phyloP scores from a whole-genome alignment of 2,329 filamentous ascomycete genomes.

The Penicillium sp. region DNA sequence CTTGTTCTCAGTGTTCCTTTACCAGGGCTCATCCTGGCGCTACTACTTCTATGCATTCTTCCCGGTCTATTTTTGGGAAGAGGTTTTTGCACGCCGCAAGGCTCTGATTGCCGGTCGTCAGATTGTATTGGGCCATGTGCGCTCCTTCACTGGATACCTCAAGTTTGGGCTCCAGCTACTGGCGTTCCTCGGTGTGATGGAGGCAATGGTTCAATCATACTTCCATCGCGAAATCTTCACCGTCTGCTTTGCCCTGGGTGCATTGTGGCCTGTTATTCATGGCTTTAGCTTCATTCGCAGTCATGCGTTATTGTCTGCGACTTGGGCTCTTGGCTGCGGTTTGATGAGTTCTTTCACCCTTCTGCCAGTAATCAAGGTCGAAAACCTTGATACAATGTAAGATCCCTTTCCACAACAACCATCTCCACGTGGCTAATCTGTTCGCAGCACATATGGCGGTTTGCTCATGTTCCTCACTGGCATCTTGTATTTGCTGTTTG shows the following conservation, averaged over 20 bases:
- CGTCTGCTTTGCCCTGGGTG: conserved; percentile 69
- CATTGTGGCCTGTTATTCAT: conserved; percentile 74
- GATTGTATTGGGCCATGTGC: conserved; percentile 67
- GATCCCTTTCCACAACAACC: conserved; percentile 28
- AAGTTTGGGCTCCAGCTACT: conserved; percentile 63
- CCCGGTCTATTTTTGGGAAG: conserved; percentile 94
- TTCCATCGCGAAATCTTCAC: conserved; percentile 88
- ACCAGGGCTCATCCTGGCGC: conserved; percentile 73
- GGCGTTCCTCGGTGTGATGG: conserved; percentile 70
- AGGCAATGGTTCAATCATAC: conserved; percentile 84
- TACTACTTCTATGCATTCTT: conserved; percentile 95
- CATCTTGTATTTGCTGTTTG: conserved; percentile 73
- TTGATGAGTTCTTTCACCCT: conserved; percentile 90
- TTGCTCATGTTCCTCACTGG: conserved; percentile 74
- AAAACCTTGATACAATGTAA: conserved; percentile 72
- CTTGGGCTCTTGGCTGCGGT: conserved; percentile 74
- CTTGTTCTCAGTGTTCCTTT: conserved; percentile 74
- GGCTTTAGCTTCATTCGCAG: conserved; percentile 68
- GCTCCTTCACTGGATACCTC: conserved; percentile 56
- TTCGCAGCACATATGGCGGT: conserved; percentile 67
- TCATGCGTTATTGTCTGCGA: conserved; percentile 61
- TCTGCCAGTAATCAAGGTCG: conserved; percentile 79
- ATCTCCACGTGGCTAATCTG: conserved; percentile 3
- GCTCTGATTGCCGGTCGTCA: conserved; percentile 66
- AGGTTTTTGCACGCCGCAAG: conserved; percentile 74